Percentiles rank a stretch among this genome's conserved stretches.
These are phyloP conservation scores for Apiotrichum sp. DNA, from an alignment of 1,284 basidiomycete species.

Conservation along the genomic window DNA sequence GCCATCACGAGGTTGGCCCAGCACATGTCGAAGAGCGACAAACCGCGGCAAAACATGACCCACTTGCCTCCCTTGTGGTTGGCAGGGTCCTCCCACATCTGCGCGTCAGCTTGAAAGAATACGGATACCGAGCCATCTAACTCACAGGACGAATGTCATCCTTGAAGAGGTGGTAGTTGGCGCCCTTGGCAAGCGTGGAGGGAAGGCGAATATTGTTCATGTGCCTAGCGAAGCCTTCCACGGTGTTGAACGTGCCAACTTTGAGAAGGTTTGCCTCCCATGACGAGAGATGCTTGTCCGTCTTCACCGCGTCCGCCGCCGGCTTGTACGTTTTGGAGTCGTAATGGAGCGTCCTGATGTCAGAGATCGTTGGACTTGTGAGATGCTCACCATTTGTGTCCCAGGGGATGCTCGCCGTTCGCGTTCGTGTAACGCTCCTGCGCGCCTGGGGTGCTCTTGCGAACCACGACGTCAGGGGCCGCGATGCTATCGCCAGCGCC, in stretches of 20 bases:
- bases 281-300: conserved; percentile 20
- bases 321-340: conserved; percentile 72
- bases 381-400: conserved; percentile 66
- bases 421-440: conserved; percentile 7
- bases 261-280: conserved; percentile 65
- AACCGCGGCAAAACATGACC: conserved; percentile 79
- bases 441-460: conserved; percentile 23
- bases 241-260: conserved; percentile 70
- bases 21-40: conserved; percentile 65
- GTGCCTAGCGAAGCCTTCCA: conserved; percentile 86
- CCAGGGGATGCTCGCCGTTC: conserved; percentile 64
- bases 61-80: conserved; percentile 90
- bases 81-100: conserved; percentile 94
- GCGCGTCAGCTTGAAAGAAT: conserved; percentile 28
- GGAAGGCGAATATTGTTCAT: conserved; percentile 92
- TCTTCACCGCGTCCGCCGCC: conserved; percentile 48
- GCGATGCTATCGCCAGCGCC: conserved; percentile 1
- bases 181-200: conserved; percentile 75
- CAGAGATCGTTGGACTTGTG: conserved; percentile 37
- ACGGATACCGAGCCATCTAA: not conserved
- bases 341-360: conserved; percentile 73
- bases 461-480: conserved; percentile 15
- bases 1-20: conserved; percentile 90
- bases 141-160: conserved; percentile 44
- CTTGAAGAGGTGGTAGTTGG: conserved; percentile 93